Base-by-base conservation (phyloP, 148 eudicot genomes). In the Cornus suecica region DNA sequence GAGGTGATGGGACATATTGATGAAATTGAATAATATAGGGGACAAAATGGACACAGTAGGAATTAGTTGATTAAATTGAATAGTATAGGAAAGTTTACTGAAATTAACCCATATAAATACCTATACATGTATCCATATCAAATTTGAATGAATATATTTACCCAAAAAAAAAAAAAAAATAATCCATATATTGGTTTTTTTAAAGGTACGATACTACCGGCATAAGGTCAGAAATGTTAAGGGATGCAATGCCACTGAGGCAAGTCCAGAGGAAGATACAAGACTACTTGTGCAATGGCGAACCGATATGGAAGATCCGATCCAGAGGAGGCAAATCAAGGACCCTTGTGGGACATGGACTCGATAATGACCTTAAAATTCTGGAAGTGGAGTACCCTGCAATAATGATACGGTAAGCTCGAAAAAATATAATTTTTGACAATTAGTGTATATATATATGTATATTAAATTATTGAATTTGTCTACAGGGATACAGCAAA, bases 171-270 rank as follows among this genome's bases (percentile, higher is more conserved):
- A 45, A 8, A 4, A 2, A 45, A 45, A 27, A 10, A 24, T 3
- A 37, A 68, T 6, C 11, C 3, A 24, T 24, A 22, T 45, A 8
- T 52, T 54, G 22, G n/a, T 61, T 29, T 32, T 42, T 45, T 5
- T 62, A 94, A n/a, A n/a, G 98, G 88, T 90, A 78, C 42, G 98
- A 94, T 67, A 90, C 91, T 67, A 91, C 94, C 0, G 98, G 97
- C 2, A 83, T 91, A 70, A 83, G 94, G 63, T 81, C 93, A n/a
- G 98, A 94, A 65, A 82, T 80, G 77, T 76, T 91, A 65, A 91
- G 90, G 76, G 93, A 94, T 80, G 98, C 94, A 66, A 88, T 90
- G 93, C 87, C 90, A 69, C 71, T 90, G 76, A 91, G 80, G 80
- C 92, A 88, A 81, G 97, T 84, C 24, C 85, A 85, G 70, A 86